phyloP scores from a whole-genome alignment of 768 basidiomycete genomes.

The Trametes cingulata region DNA sequence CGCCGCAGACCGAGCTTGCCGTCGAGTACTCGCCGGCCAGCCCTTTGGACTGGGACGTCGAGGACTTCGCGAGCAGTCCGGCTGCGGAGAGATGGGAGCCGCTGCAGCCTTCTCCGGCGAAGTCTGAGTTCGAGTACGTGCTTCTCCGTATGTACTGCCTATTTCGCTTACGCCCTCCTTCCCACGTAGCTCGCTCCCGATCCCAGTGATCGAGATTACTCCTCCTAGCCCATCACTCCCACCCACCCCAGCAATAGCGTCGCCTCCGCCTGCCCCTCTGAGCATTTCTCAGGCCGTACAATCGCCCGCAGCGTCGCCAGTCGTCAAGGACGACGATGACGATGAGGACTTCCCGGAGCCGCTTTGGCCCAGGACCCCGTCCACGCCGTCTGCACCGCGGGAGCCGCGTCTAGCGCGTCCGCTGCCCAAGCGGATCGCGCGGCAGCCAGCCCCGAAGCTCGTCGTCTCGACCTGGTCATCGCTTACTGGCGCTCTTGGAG shows the following conservation, averaged over 20 bases:
- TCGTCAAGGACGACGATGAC: background rate
- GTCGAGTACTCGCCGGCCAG: background rate
- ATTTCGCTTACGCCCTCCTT: background rate
- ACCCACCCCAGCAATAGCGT: too few species aligned
- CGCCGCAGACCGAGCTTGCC: background rate
- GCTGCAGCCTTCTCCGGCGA: background rate
- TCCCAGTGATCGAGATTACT: too few species aligned
- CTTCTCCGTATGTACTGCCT: too few species aligned
- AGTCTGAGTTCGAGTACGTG: background rate
- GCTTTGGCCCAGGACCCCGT: background rate
- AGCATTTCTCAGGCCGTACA: too few species aligned
- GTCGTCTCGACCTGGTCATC: background rate
- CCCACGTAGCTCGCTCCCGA: too few species aligned
- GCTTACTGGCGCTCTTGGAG: background rate
- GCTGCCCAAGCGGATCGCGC: background rate
- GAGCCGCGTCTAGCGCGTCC: background rate
- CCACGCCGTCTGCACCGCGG: background rate
- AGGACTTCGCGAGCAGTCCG: background rate
- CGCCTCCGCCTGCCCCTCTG: too few species aligned
- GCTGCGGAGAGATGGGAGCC: background rate
- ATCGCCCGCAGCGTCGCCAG: background rate
- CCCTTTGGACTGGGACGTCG: background rate
- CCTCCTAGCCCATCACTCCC: too few species aligned
- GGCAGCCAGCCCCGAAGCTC: background rate
- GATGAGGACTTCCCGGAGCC: background rate